Conservation (phyloP, 495 filamentous ascomycete genomes). For the Pyronema omphalodes region DNA sequence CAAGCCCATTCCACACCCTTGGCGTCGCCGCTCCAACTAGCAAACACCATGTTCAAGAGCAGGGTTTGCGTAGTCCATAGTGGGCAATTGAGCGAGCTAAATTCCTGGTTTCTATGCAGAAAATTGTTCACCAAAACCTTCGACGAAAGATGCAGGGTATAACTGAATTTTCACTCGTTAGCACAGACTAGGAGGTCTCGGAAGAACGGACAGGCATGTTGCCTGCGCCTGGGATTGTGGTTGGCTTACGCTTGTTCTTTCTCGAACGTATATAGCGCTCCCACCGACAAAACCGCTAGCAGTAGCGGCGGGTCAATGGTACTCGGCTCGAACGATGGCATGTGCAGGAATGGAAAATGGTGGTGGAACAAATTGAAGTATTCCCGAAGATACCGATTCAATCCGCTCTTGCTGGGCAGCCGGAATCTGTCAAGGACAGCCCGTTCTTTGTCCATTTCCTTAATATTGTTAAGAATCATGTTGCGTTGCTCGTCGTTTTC, state of each 20-base stretch:
- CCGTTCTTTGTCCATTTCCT: conserved; percentile 53
- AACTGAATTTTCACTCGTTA: conserved; percentile 23
- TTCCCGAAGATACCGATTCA: conserved; percentile 82
- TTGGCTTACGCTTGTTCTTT: conserved; percentile 58
- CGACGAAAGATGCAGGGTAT: conserved; percentile 92
- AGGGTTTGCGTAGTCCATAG: conserved; percentile 96
- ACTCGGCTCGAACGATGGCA: conserved; percentile 71
- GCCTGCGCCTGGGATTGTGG: no score
- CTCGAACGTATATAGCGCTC: conserved; percentile 90
- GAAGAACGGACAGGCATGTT: conserved; percentile 4
- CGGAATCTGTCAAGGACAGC: conserved; percentile 80
- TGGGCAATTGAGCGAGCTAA: conserved; percentile 95
- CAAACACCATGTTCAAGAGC: conserved; percentile 95
- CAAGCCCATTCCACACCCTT: conserved; percentile 98
- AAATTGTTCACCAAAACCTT: conserved; percentile 95
- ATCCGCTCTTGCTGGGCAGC: conserved; percentile 50
- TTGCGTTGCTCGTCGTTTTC: conserved; percentile 61
- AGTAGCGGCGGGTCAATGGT: conserved; percentile 61
- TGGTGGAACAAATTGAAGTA: conserved; percentile 97
- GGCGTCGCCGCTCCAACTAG: conserved; percentile 95
- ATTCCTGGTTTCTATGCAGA: conserved; percentile 92
- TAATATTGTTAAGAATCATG: conserved; percentile 70
- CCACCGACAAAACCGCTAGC: conserved; percentile 84
- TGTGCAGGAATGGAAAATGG: conserved; percentile 89
- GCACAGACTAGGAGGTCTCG: not conserved